Evolutionary conservation across 2,329 filamentous ascomycete species (phyloP).

Genomic region (Zymoseptoria ardabiliae): DNA sequence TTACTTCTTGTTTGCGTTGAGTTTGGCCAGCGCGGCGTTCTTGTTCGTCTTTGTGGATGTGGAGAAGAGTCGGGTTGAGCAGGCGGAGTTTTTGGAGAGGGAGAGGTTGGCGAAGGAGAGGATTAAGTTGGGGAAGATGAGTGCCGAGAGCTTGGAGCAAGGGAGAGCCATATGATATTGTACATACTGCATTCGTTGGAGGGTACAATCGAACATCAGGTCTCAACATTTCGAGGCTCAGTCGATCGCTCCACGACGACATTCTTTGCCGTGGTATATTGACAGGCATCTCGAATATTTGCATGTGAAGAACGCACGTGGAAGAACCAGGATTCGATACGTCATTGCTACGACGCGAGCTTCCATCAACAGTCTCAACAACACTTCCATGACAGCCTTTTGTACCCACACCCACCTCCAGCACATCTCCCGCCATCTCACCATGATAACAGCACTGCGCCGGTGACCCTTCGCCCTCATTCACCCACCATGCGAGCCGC

Average conservation of each 20-base stretch:
- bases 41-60: constrained; percentile 53
- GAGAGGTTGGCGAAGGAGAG: constrained; percentile 22
- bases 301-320: not conserved
- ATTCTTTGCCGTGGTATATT: not conserved
- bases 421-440: not conserved
- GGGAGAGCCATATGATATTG: not conserved
- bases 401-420: not conserved
- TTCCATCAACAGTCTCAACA: not conserved
- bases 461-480: not conserved
- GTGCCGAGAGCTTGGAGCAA: not conserved
- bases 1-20: constrained; percentile 57
- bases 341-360: not conserved
- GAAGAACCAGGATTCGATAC: not conserved
- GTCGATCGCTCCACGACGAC: not conserved
- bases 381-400: not conserved
- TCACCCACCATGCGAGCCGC: constrained; percentile 22
- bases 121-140: constrained; percentile 6
- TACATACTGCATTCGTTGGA: not conserved
- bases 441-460: not conserved
- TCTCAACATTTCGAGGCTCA: not conserved
- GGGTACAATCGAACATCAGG: no score
- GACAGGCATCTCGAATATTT: not conserved
- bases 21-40: constrained; percentile 47
- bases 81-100: constrained; percentile 47
- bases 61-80: constrained; percentile 53